phyloP scores from a whole-genome alignment of 345 rosid genomes.

The Eucalyptus guilfoylei region DNA sequence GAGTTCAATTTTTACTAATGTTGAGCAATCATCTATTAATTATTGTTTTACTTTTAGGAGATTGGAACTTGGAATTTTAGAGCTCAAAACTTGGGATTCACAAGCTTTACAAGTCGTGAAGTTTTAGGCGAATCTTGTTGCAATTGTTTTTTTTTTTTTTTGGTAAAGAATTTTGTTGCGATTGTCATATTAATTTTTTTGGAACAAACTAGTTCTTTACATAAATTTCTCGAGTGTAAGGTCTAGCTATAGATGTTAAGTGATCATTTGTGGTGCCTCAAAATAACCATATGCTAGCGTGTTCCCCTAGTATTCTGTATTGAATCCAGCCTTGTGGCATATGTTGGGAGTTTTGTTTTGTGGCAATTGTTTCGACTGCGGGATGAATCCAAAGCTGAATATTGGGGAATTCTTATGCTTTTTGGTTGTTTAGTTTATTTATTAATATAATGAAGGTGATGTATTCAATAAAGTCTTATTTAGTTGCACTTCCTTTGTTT shows the following conservation, averaged over 20 bases:
- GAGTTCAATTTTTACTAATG: no score
- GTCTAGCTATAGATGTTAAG: neutral
- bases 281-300: neutral
- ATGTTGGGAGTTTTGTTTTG: neutral
- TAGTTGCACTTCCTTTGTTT: neutral
- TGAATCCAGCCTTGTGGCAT: neutral
- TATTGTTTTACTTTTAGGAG: no score
- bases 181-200: no score
- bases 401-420: neutral
- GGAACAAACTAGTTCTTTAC: no score
- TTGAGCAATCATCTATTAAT: no score
- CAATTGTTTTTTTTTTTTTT: no score
- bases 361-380: neutral
- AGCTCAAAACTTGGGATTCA: no score
- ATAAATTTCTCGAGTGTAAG: no score
- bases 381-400: neutral
- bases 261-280: neutral
- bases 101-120: no score
- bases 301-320: neutral
- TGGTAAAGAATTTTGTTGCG: no score
- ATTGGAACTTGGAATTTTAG: no score
- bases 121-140: no score
- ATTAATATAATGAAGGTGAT: neutral
- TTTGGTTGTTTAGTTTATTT: neutral
- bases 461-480: neutral